phyloP scores from a whole-genome alignment of 2,329 filamentous ascomycete species.

The Fusarium subglutinans region DNA sequence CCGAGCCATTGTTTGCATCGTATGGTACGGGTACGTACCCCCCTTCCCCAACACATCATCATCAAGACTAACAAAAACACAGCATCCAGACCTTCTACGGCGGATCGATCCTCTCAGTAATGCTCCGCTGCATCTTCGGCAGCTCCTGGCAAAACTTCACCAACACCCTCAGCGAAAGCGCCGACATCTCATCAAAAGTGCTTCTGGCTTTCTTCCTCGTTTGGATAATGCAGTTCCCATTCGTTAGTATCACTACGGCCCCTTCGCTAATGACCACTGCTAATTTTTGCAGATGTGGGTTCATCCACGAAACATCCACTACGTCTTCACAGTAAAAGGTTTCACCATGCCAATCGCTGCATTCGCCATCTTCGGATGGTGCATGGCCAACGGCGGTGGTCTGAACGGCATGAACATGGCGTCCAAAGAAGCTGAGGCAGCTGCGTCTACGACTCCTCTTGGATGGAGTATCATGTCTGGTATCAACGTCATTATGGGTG shows the following conservation, averaged over 20 bases:
- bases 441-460: neutral
- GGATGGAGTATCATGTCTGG: neutral
- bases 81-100: neutral
- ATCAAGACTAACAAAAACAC: neutral
- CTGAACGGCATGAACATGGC: neutral
- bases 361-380: neutral
- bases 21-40: neutral
- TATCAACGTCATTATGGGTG: neutral
- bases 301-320: neutral
- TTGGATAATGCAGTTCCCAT: neutral
- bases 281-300: neutral
- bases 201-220: neutral
- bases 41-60: too few species aligned
- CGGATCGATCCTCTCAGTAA: neutral
- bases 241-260: neutral
- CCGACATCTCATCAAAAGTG: neutral
- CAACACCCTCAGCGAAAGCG: neutral
- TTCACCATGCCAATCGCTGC: neutral
- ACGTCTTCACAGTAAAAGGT: neutral
- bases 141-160: neutral
- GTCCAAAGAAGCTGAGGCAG: neutral
- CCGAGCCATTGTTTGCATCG: neutral
- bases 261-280: rapidly evolving
- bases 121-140: neutral
- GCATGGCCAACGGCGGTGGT: neutral